Evolutionary conservation across 2,329 filamentous ascomycete genomes (phyloP), one percentile per base, ranked within the genome.

Genomic region (Bipolaris zeicola): DNA sequence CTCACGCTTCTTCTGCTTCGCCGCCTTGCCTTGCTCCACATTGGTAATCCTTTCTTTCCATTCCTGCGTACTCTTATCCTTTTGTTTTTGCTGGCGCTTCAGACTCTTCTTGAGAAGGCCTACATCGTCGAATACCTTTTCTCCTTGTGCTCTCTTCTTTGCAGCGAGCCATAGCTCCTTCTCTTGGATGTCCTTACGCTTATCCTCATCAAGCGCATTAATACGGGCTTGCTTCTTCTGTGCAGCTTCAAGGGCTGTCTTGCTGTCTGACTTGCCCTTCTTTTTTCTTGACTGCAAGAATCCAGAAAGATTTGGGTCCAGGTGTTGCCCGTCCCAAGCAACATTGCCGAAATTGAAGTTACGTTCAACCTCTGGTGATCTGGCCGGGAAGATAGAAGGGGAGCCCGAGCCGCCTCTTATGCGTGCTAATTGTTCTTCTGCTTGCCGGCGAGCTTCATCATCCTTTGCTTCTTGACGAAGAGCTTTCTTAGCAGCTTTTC

Each of bases 121-220:
- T 61, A 92, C 91, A 74, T 96, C 92, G 71, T 98, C 92, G 58
- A 87, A 87, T 33, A 97, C 89, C 73, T 91, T 90, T 72, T 96
- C 93, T 46, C 95, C 95, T 74, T 96, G 91, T 1, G 89, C 92
- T 22, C 90, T 87, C 77, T 92, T 91, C 77, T 94, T 89, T 2
- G 95, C 95, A 45, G 90, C 94, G 57, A 97, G 82, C 95, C 95
- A 99, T 55, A 88, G 82, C 69, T 99, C 94, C 81, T 98, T 98
- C 77, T 97, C 91, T 58, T 92, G 87, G 42, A 98, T 89, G 57
- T 96, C 91, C 60, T 88, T 88, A 53, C 90, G 89, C 79, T 96
- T 96, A 64, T 87, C 85, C 1, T 89, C 86, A 67, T 94, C 90
- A 70, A 96, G 85, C 26, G 81, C 84, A 42, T 87, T 84, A 28